Evolutionary conservation across 1,139 yeast genomes (phyloP).

Genomic region (Magnusiomyces suaveolens): DNA sequence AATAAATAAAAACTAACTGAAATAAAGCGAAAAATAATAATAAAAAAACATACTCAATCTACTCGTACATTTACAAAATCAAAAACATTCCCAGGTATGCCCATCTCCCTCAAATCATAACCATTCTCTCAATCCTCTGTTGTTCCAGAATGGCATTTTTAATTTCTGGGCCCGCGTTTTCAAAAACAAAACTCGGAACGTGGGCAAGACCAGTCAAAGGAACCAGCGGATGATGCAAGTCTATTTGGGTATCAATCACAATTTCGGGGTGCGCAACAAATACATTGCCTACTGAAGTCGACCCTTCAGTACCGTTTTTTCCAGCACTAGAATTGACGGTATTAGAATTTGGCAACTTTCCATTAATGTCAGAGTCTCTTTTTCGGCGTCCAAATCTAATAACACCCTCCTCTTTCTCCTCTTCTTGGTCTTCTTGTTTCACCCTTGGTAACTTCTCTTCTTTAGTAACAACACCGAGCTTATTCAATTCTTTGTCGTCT

Average conservation of each 20-base stretch:
- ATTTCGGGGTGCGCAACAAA: conserved; percentile 28
- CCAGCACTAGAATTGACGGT: background rate
- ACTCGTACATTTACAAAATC: too few relatives aligned
- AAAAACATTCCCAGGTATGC: too few relatives aligned
- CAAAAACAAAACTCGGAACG: conserved; percentile 50
- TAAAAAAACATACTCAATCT: too few relatives aligned
- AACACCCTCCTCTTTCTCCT: conserved; percentile 16
- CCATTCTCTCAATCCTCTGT: background rate
- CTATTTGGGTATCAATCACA: conserved; percentile 44
- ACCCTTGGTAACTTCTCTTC: background rate
- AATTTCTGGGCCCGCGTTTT: conserved; percentile 39
- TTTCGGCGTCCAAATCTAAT: background rate
- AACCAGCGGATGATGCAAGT: conserved; percentile 30
- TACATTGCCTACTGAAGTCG: background rate
- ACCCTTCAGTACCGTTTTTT: background rate
- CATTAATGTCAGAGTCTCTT: background rate
- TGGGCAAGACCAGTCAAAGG: conserved; percentile 55
- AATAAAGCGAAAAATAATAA: too few relatives aligned
- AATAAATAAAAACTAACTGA: too few relatives aligned
- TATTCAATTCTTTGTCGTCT: conserved; percentile 11
- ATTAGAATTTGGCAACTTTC: background rate
- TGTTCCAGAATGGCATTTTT: conserved; percentile 57
- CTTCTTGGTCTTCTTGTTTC: conserved; percentile 10
- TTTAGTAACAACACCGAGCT: background rate
- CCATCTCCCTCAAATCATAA: too few relatives aligned